Percentiles rank a stretch among this genome's conserved stretches.
These are phyloP conservation scores for Helotiales sp. DNA, from an alignment of 2,329 filamentous ascomycete genomes.

Conservation along the genomic window DNA sequence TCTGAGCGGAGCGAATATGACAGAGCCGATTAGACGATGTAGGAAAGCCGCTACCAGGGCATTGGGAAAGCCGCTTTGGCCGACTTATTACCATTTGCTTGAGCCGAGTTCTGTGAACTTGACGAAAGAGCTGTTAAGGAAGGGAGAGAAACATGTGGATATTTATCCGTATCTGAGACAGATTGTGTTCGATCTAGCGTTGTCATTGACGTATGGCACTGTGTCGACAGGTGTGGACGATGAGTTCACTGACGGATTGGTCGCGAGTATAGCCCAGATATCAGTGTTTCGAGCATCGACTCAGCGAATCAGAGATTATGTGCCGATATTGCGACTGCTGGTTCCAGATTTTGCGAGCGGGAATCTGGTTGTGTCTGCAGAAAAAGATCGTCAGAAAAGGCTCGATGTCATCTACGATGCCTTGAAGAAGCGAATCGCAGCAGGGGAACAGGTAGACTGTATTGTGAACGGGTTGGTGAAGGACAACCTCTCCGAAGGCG, in stretches of 20 bases:
- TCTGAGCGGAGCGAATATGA: constrained; percentile 26
- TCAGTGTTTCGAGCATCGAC: constrained; percentile 29
- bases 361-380: constrained; percentile 6
- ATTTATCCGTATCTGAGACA: constrained; percentile 25
- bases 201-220: constrained; percentile 29
- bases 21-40: constrained; percentile 26
- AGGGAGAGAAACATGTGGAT: constrained; percentile 19
- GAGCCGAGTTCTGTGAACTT: constrained; percentile 23
- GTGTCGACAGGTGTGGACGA: constrained; percentile 27
- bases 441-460: constrained; percentile 13
- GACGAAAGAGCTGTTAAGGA: constrained; percentile 13
- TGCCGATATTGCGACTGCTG: constrained; percentile 17
- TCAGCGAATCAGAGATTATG: constrained; percentile 24
- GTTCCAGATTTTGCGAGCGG: constrained; percentile 5
- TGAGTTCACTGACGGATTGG: constrained; percentile 22
- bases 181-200: constrained; percentile 27
- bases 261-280: constrained; percentile 25
- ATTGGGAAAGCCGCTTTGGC: constrained; percentile 27
- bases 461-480: constrained; percentile 12
- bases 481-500: constrained; percentile 25
- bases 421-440: constrained; percentile 8
- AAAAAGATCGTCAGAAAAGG: constrained; percentile 9
- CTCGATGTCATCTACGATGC: constrained; percentile 11
- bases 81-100: constrained; percentile 27
- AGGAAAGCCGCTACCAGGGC: constrained; percentile 27